Conservation (phyloP, 208 protist genomes). For the Leishmania major region DNA sequence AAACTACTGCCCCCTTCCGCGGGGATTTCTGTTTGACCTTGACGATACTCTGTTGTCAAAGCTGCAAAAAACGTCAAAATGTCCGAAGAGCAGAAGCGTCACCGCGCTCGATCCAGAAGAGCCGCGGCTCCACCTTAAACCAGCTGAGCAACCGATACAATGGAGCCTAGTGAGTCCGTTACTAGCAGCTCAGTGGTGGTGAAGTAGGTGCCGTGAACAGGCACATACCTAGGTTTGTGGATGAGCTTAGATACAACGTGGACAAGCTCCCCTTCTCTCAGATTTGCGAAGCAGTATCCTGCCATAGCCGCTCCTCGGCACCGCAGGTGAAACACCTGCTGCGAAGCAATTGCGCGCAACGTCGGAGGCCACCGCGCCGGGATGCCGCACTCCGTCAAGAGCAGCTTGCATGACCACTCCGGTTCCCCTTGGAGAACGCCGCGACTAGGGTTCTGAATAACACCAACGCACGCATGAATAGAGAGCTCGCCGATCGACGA, state of each 20-base stretch:
- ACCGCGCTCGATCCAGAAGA: not conserved
- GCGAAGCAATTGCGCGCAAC: conserved; percentile 8
- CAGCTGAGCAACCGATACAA: conserved; percentile 47
- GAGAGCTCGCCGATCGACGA: conserved; percentile 31
- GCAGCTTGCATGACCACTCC: conserved; percentile 77
- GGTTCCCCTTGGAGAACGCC: conserved; percentile 64
- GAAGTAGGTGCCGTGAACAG: conserved; percentile 78
- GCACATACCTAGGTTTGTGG: conserved; percentile 71
- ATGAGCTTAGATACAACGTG: conserved; percentile 84
- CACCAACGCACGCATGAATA: conserved; percentile 72
- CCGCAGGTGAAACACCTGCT: conserved; percentile 49
- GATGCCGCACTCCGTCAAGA: conserved; percentile 67
- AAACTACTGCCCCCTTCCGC: not conserved
- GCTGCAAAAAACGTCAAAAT: not conserved
- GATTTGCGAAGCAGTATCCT: conserved; percentile 50
- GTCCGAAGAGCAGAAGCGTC: not conserved
- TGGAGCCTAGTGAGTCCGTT: conserved; percentile 73
- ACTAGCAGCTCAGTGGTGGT: conserved; percentile 79
- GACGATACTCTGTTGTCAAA: not conserved
- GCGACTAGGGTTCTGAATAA: conserved; percentile 68
- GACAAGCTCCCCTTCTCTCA: conserved; percentile 70
- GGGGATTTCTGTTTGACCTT: not conserved
- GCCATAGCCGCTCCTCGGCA: conserved; percentile 63
- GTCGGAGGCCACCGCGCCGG: conserved; percentile 31
- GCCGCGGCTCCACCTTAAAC: not conserved